Evolutionary conservation across 2,329 filamentous ascomycete species (phyloP), one percentile per base, ranked within the genome.

Genomic region (Verticillium klebahnii): DNA sequence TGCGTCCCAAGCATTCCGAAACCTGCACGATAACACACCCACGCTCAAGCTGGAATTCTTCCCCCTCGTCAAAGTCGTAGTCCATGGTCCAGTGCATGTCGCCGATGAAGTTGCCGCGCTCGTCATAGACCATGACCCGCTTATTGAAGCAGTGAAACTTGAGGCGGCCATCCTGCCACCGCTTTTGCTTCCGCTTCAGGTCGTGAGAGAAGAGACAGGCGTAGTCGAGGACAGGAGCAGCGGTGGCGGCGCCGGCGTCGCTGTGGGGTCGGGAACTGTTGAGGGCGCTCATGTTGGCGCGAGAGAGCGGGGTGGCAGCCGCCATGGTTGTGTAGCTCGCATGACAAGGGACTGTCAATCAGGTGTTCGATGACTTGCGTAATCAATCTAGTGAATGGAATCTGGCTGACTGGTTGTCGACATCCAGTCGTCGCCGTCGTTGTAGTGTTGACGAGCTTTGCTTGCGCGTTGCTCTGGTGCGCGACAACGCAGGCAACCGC

Each of bases 81-180:
- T 85, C 83, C 56, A 87, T 82, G 54, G 87, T 86, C 88, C 91
- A 95, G 75, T 97, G 92, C 36, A 87, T 86, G 72, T 97, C 93
- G 3, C 93, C 93, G 32, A 97, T 83, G 66, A 89, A 92, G 72
- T 93, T 92, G 0, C 90, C 87, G 2, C 85, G 80, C 56, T 91
- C 87, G 73, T 97, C 93, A 69, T 95, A 94, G 7, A 96, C 91
- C 91, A 97, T 96, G 63, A 95, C 80, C 5, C 92, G 87, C 71
- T 88, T 91, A 78, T 97, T 97, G 84, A 96, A 97, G 0, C 90
- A 89, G 71, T 97, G 93, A 66, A 89, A 96, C 66, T 89, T 90
- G 64, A 97, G 84, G 59, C 87, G 87, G 39, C 94, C 93, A 88
- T 97, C 93, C 70, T 96, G 92, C 93, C 93, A 97, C 64, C 91